Base-by-base conservation (phyloP, 129 eudicot genomes). In the Helianthus tuberosus region DNA sequence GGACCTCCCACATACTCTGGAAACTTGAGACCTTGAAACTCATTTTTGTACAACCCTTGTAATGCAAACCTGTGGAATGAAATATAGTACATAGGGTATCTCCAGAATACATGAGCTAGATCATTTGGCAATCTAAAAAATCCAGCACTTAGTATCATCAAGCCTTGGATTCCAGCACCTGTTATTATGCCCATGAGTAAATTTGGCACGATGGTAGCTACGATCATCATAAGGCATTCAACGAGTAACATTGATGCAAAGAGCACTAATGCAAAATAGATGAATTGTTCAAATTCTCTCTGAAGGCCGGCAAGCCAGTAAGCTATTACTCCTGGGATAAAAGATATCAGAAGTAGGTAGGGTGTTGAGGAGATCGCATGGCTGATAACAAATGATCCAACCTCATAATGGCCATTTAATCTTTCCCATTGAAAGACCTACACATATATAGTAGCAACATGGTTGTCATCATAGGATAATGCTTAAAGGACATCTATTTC, bases 171-270 rank as follows among this genome's bases (percentile, higher is more conserved):
- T 41, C 97, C 97, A n/a, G 95, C 84, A 5, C 94, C 83, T 1
- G 77, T n/a, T 35, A 88, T 80, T 52, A 91, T 83, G 3, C 97
- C 97, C 89, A 86, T 81, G 52, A 91, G 74, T 65, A 86, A 86
- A 71, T 86, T 85, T 12, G 97, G 92, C 14, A 88, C 86, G 3
- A 91, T 23, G 48, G 88, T 76, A 4, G 97, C 97, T 7, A 91
- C 85, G 5, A 84, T 82, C 91, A 88, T 84, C 95, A 88, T 86
- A 14, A 81, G 84, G 64, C 96, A 80, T 82, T 91, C 97, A 8
- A 91, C 92, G 11, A 91, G 41, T 66, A 81, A 72, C 82, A 86
- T 73, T 41, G 83, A 68, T 5, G 62, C 57, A 38, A 86, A 85
- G 7, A 91, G 87, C 54, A 80, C 62, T 8, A 80, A 59, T 5